Conservation (phyloP, 495 filamentous ascomycete species). For the Cudoniella acicularis region DNA sequence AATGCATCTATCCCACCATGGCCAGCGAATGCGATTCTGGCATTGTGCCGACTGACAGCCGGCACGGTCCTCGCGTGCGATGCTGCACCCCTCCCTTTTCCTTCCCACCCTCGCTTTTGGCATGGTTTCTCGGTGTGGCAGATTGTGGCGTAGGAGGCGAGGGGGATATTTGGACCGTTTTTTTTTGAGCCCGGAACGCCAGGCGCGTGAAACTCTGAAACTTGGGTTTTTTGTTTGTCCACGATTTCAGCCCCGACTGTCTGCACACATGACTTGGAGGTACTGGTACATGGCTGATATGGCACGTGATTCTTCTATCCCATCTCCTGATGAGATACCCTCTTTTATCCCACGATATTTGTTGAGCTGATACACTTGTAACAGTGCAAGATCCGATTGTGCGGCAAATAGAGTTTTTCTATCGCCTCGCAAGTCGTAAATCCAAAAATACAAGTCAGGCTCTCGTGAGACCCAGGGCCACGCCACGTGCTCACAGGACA, state of each 20-base stretch:
- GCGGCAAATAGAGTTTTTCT: no score
- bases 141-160: not conserved
- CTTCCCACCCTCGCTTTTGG: not conserved
- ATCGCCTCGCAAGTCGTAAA: no score
- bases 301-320: no score
- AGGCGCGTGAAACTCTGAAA: not conserved
- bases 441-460: no score
- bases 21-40: not conserved
- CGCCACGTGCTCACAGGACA: not conserved
- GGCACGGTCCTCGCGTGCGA: not conserved
- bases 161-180: not conserved
- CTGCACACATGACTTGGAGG: no score
- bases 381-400: no score
- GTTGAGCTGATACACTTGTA: no score
- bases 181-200: not conserved
- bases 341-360: no score
- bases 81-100: not conserved
- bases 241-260: not conserved
- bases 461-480: no score
- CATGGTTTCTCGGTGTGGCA: not conserved
- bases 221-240: not conserved
- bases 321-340: no score
- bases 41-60: not conserved
- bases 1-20: not conserved
- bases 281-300: no score